Base-by-base conservation (phyloP, 2,329 filamentous ascomycete species). In the Exophiala spinifera region DNA sequence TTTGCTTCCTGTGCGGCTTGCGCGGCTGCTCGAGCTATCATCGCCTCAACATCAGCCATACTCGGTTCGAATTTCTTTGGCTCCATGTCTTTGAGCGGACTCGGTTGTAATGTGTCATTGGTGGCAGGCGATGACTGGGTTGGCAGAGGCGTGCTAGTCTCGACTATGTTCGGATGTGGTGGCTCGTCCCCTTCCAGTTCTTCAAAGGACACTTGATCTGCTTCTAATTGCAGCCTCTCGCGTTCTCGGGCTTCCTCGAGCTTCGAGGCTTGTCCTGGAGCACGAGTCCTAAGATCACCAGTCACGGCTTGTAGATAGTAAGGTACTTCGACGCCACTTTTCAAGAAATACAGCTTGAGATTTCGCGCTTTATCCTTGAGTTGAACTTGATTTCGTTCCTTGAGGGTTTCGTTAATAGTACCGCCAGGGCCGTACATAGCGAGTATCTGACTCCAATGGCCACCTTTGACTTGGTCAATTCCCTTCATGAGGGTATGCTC, bases 361-460 rank as follows among this genome's bases (percentile, higher is more conserved):
- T 81, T 81, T 44, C 81, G 71, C 3, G 79, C 80, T 55, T 75
- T 76, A 58, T 80, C 78, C 60, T 80, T 80, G 5, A 83, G 57
- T 48, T 80, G 78, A 2, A 81, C 78, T 55, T 84, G 78, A 3
- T 68, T 71, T 1, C 81, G 72, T 3, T 63, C 59, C 7, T 51
- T 53, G 13, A 79, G 78, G 20, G 92, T 87, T 63, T 92, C 87
- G 44, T 85, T 91, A 20, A 92, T 82, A 0, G 86, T 87, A 4
- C 91, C 91, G 39, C 86, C 87, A 0, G 83, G 80, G 0, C 91
- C 91, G 67, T 92, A 95, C 39, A 95, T 80, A 1, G 86, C 86
- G 11, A 96, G 76, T 44, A 96, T 96, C 67, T 95, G 90, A 63
- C 88, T 92, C 91, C 91, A 96, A 65, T 96, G 90, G 15, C 91